These are phyloP conservation scores for Amaranthus cruentus DNA, from an alignment of 148 eudicot species.

Conservation along the genomic window DNA sequence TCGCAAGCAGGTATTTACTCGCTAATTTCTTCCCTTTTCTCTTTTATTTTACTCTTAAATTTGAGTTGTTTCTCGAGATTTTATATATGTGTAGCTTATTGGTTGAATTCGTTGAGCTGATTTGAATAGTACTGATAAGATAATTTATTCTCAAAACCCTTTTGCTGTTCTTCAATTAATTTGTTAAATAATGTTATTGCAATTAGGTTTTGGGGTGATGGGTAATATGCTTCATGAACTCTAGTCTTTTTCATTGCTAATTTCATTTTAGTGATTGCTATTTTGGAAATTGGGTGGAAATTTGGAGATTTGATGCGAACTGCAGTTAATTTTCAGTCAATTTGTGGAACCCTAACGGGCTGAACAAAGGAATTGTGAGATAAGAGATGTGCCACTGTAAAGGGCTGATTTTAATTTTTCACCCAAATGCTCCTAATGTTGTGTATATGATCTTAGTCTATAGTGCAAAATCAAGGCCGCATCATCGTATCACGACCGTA, in stretches of 20 bases:
- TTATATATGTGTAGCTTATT: background rate
- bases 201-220: background rate
- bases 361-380: background rate
- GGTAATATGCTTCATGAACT: background rate
- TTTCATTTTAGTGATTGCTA: background rate
- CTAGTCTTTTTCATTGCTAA: background rate
- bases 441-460: too few relatives aligned
- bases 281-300: background rate
- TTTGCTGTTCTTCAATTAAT: background rate
- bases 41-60: background rate
- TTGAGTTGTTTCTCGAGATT: conserved; percentile 1
- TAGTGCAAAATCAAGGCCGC: too few relatives aligned
- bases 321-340: background rate
- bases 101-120: background rate
- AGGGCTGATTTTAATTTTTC: too few relatives aligned
- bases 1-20: conserved; percentile 54
- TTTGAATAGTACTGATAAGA: background rate
- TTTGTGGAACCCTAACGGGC: background rate
- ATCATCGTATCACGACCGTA: too few relatives aligned
- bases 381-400: too few relatives aligned
- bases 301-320: background rate
- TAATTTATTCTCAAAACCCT: too few relatives aligned
- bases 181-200: background rate
- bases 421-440: too few relatives aligned
- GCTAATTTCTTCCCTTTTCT: background rate